Evolutionary conservation across 2,329 filamentous ascomycete species (phyloP), one percentile per base, ranked within the genome.

Genomic region (Aspergillus sp.): DNA sequence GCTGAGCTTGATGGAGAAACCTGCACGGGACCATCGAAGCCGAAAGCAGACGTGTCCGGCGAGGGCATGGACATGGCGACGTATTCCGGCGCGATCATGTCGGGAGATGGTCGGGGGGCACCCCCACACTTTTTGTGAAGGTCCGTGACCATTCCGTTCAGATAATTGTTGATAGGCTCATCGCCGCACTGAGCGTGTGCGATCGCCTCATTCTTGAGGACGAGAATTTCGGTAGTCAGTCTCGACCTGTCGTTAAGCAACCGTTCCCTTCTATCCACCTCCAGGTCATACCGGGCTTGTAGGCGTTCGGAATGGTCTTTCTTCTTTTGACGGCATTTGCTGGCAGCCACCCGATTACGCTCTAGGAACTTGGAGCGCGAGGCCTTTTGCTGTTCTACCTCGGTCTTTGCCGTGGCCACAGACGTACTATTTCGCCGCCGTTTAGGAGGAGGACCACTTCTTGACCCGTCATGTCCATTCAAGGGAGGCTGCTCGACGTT

Each of bases 321-420:
- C 73, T 86, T 86, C 76, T 86, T 86, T 66, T 83, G 81, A n/a
- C 84, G 81, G 70, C 84, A 87, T 65, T 86, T 87, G 69, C 82
- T 83, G 5, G 84, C 84, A 2, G 84, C 84, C 1, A 85, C 71
- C 2, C 84, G 80, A 65, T 87, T 87, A 65, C 85, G 82, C 68
- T 86, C 84, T 20, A 86, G 79, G 67, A 83, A 83, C 52, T 79
- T 80, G 55, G 80, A 78, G 9, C 80, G 78, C 63, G 81, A 81
- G 3, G 65, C 69, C n/a, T 69, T 67, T n/a, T 73, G 65, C 18
- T 61, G 63, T 16, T 67, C 63, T 14, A 65, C 6, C 16, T n/a
- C 36, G 11, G 36, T n/a, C 14, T 42, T 42, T 12, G 16, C 4
- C 14, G 14, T 42, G 36, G 36, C 7, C 14, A 7, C 6, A 7